Conservation (phyloP, 2,329 filamentous ascomycete genomes). For the Verticillium dahliae region DNA sequence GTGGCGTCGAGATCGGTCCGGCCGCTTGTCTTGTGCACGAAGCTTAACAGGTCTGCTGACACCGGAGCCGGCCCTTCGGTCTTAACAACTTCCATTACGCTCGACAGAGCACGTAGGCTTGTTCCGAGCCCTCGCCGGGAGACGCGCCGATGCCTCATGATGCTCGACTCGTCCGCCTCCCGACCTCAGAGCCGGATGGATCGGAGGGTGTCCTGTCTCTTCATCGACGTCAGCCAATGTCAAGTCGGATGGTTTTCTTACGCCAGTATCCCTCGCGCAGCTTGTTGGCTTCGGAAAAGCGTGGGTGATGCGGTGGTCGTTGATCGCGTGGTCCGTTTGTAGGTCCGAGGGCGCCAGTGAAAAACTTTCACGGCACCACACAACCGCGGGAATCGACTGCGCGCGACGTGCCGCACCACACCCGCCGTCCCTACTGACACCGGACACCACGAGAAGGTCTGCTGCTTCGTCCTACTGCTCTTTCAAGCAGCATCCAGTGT, state of each 20-base stretch:
- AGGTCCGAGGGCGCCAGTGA: too few species aligned
- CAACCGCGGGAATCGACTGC: too few species aligned
- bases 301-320: too few species aligned
- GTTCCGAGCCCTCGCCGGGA: background rate
- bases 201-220: too few species aligned
- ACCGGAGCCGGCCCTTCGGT: too few species aligned
- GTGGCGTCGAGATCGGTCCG: background rate
- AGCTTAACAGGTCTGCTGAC: background rate
- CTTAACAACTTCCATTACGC: background rate
- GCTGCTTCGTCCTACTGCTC: background rate
- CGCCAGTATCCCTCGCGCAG: too few species aligned
- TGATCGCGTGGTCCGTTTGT: too few species aligned
- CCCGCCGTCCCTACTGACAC: background rate
- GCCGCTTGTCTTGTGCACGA: background rate
- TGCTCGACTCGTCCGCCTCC: slow-evolving; percentile 1
- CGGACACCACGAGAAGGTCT: background rate
- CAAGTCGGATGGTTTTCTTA: too few species aligned
- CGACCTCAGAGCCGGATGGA: background rate
- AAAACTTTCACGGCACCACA: too few species aligned
- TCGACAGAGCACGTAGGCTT: background rate
- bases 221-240: too few species aligned
- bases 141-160: slow-evolving; percentile 1
- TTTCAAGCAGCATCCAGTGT: background rate
- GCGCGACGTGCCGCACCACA: background rate
- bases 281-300: too few species aligned